These are phyloP conservation scores for Amanita rubescens DNA, from an alignment of 768 basidiomycete species.

Conservation along the genomic window DNA sequence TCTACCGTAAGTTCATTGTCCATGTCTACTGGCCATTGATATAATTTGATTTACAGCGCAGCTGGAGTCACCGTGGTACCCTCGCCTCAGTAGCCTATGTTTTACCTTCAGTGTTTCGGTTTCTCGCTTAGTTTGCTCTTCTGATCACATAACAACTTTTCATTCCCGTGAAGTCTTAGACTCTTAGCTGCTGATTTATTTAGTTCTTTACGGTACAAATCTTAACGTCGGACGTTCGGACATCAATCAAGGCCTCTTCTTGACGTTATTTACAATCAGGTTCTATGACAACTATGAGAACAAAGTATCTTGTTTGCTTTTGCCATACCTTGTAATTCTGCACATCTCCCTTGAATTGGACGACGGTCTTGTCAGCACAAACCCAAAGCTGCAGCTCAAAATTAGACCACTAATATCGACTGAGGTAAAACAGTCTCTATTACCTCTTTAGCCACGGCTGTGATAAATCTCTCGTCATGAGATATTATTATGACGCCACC, in stretches of 20 bases:
- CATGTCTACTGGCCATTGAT: background rate
- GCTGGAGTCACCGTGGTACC: constrained; percentile 17
- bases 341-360: constrained; percentile 85
- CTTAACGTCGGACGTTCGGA: background rate
- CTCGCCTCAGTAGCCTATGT: background rate
- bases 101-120: background rate
- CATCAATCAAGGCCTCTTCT: constrained; percentile 39
- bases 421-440: background rate
- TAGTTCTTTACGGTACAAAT: background rate
- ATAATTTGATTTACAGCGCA: constrained; percentile 10
- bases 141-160: background rate
- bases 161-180: background rate
- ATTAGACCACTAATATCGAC: background rate
- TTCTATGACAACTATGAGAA: constrained; percentile 32
- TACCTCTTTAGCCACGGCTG: constrained; percentile 80
- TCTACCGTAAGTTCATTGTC: constrained; percentile 15
- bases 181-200: background rate
- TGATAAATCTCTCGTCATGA: constrained; percentile 95
- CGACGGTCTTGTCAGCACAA: constrained; percentile 75
- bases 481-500: constrained; percentile 91
- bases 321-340: constrained; percentile 76
- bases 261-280: constrained; percentile 69
- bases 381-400: constrained; percentile 70
- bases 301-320: background rate
- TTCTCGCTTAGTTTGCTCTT: background rate